Evolutionary conservation across 2,329 filamentous ascomycete species (phyloP).

Genomic region (Phaeosphaeria sp.): DNA sequence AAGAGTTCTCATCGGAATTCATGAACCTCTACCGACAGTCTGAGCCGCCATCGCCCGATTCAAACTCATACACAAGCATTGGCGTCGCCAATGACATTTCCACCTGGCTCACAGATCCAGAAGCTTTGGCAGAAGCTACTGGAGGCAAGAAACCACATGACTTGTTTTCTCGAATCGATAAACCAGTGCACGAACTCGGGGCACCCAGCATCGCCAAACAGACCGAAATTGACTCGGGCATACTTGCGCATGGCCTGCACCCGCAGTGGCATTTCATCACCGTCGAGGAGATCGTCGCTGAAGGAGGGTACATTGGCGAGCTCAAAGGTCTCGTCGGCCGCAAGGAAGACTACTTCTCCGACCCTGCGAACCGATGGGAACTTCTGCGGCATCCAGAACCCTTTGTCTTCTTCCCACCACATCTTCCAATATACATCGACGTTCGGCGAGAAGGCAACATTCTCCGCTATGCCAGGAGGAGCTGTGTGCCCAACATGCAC

Average conservation of each 20-base stretch:
- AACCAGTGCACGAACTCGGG: constrained; percentile 60
- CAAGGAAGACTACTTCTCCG: constrained; percentile 55
- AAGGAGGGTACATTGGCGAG: constrained; percentile 68
- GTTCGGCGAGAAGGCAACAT: constrained; percentile 85
- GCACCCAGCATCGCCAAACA: constrained; percentile 61
- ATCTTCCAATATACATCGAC: constrained; percentile 90
- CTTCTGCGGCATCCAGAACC: constrained; percentile 58
- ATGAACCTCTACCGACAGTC: constrained; percentile 74
- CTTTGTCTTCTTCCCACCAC: constrained; percentile 74
- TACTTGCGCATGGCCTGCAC: constrained; percentile 61
- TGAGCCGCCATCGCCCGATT: constrained; percentile 62
- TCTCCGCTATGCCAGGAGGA: constrained; percentile 88
- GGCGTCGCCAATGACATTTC: constrained; percentile 76
- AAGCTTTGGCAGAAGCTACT: constrained; percentile 70
- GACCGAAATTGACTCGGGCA: constrained; percentile 57
- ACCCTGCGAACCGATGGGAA: constrained; percentile 56
- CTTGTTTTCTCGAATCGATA: constrained; percentile 70
- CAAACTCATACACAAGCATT: constrained; percentile 80
- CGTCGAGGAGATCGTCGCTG: constrained; percentile 57
- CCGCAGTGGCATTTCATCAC: constrained; percentile 75
- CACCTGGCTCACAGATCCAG: constrained; percentile 77
- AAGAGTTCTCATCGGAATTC: constrained; percentile 78
- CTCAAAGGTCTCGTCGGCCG: constrained; percentile 67
- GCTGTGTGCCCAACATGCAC: constrained; percentile 87
- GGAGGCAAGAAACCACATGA: constrained; percentile 68